Evolutionary conservation across 164 flowering plant genomes (phyloP), one percentile per base, ranked within the genome.

Genomic region (Saururus chinensis): DNA sequence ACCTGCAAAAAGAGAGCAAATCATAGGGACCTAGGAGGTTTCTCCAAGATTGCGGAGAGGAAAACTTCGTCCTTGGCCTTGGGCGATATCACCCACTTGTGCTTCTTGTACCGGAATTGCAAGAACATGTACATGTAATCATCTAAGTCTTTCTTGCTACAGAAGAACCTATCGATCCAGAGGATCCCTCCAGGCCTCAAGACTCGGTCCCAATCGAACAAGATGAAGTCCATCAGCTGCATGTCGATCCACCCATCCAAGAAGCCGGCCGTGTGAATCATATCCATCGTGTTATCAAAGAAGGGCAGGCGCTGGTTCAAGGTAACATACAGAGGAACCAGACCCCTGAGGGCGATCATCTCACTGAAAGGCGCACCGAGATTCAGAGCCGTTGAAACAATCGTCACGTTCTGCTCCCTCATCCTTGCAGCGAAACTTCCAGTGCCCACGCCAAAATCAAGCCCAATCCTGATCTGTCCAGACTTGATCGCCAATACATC

Each of bases 361-460:
- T 93, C 97, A 68, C 57, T 89, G 72, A 88, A 93, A 10, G 98
- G 98, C 4, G 97, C 97, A 13, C 96, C 96, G n/a, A 88, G 80
- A 67, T 93, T 93, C 0, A 89, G 64, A 53, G 97, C 92, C 20
- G 96, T 88, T 8, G 96, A 69, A 61, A 88, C 68, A 53, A 93
- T 75, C 21, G 95, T 85, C 19, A 89, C 88, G 70, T 88, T 85
- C 4, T 70, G 70, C 66, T 90, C 97, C 72, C 77, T 82, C 97
- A 93, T 93, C 65, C 96, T 80, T 4, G 96, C 97, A 51, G 96
- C 97, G 74, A 93, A 90, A 48, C 82, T 85, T 2, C 96, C 96
- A 0, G 97, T 89, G 4, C 89, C 88, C 9, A 89, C 68, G 5
- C 96, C 83, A 40, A 70, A 79, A 56, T 93, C 98, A 26, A 93